Base-by-base conservation (phyloP, 192 early-diverging fungal species). In the Globomyces pollinis-pini region DNA sequence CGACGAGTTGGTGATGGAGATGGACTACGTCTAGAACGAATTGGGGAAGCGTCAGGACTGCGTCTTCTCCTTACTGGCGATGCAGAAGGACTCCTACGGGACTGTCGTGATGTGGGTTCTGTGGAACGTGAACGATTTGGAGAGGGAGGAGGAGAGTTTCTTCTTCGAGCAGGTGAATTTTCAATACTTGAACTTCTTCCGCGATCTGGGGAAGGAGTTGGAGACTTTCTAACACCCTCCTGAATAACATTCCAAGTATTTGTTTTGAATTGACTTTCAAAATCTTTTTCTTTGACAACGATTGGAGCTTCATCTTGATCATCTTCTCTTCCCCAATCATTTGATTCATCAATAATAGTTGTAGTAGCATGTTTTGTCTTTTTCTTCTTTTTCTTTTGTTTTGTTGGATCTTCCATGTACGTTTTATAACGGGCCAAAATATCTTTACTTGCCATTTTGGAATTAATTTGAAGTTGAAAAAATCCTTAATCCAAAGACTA, bases 231-330 rank as follows among this genome's bases (percentile, higher is more conserved):
- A 16, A 49, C 63, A 28, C 69, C 69, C 60, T 73, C 74, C 44
- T 65, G 55, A 11, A 76, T 51, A 21, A 63, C 62, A n/a, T 52
- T 44, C 64, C 65, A 77, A 7, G 59, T 33, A 35, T 52, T 49
- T 11, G 26, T 15, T 47, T 60, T 62, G 57, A 73, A 73, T 28
- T 47, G 36, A 13, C 11, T 20, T 34, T 56, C 50, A 32, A 29
- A 38, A 28, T 66, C 50, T 55, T 11, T 50, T 43, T 34, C 57
- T 11, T 65, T 60, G 15, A 34, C 58, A 11, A 69, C 54, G 3
- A 64, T 43, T n/a, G 66, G 63, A 13, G 34, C 61, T 24, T 67
- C 59, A 32, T 73, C 71, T 33, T 68, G 62, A 38, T 73, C 66
- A 2, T 36, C 52, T 3, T 62, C 50, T 2, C 21, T 20, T 13